phyloP scores from a whole-genome alignment of 2,329 filamentous ascomycete genomes.

The Exophiala xenobiotica region DNA sequence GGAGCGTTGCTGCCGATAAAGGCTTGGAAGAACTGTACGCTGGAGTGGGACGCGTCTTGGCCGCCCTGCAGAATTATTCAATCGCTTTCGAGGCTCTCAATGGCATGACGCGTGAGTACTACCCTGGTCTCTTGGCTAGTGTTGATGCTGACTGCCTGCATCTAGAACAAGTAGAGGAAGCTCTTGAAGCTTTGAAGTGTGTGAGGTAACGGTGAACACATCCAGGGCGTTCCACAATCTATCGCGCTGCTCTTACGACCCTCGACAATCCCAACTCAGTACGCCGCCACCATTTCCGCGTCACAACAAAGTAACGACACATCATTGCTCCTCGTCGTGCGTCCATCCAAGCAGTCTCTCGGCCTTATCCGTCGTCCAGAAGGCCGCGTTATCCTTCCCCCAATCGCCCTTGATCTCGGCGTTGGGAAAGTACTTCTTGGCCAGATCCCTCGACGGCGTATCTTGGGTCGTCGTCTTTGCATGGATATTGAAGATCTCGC shows the following conservation, averaged over 20 bases:
- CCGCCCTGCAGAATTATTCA: constrained; percentile 9
- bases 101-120: constrained; percentile 12
- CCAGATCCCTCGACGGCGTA: not conserved
- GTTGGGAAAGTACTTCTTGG: not conserved
- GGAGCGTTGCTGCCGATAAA: not conserved
- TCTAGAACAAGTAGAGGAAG: no score
- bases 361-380: not conserved
- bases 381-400: not conserved
- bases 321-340: constrained; percentile 27
- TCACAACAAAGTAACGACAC: no score
- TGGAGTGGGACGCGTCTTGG: constrained; percentile 7
- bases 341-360: not conserved
- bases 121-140: no score
- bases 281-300: no score
- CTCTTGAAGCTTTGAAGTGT: no score
- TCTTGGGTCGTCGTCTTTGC: not conserved
- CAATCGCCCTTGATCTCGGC: not conserved
- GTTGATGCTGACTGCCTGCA: no score
- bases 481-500: not conserved
- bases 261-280: no score
- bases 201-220: no score
- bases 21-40: constrained; percentile 12
- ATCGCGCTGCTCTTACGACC: no score
- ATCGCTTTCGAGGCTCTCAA: constrained; percentile 15
- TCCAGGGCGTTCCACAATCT: no score